Evolutionary conservation across 2,329 filamentous ascomycete species (phyloP).

Genomic region (Trichoderma citrinoviride): DNA sequence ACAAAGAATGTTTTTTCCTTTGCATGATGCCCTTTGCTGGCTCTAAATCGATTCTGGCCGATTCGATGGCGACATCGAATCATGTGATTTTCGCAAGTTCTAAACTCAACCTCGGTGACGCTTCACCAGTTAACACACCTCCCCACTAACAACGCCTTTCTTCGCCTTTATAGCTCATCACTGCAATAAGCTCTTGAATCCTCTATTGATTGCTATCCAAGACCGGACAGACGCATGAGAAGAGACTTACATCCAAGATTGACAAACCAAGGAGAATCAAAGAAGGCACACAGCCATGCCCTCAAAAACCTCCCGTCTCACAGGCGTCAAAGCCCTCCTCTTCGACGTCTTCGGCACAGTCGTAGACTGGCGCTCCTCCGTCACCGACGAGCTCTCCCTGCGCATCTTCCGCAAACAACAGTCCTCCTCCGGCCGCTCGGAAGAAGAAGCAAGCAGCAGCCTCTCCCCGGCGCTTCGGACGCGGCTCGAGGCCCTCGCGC

Average conservation of each 20-base stretch:
- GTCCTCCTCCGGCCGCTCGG: constrained; percentile 45
- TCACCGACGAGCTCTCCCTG: constrained; percentile 57
- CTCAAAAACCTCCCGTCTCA: constrained; percentile 28
- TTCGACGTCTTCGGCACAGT: constrained; percentile 80
- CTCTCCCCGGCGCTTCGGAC: constrained; percentile 47
- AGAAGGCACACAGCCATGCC: constrained; percentile 27
- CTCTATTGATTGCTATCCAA: no score
- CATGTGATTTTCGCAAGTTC: constrained; percentile 16
- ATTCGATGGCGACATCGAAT: constrained; percentile 10
- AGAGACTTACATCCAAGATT: background rate
- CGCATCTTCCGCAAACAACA: constrained; percentile 46
- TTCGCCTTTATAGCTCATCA: no score
- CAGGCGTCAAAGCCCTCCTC: constrained; percentile 56
- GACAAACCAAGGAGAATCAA: no score
- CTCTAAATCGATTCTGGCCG: background rate
- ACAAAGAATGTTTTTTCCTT: no score
- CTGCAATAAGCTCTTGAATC: no score
- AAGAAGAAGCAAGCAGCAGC: no score
- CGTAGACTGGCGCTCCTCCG: constrained; percentile 72
- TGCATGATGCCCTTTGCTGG: background rate
- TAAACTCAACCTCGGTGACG: background rate
- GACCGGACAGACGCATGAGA: background rate
- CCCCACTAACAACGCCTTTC: background rate
- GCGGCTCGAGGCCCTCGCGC: constrained; percentile 50
- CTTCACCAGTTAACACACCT: background rate